These are phyloP conservation scores for Coprinopsis sp. DNA, from an alignment of 768 basidiomycete species.

Conservation along the genomic window DNA sequence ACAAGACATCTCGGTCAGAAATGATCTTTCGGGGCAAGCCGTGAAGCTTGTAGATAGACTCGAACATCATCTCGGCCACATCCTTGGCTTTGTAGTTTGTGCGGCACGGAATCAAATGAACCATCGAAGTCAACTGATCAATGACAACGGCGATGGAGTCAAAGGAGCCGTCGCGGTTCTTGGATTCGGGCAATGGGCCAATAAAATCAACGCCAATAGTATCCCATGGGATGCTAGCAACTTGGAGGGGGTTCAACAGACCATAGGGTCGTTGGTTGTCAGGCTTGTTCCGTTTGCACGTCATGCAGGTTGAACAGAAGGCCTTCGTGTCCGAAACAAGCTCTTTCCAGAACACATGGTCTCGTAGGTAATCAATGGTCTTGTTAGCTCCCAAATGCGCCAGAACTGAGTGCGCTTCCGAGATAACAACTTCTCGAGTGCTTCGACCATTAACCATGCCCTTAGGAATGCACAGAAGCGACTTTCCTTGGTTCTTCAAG, in stretches of 20 bases:
- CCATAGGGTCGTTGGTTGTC: conserved; percentile 11
- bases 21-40: conserved; percentile 11
- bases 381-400: conserved; percentile 36
- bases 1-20: conserved; percentile 8
- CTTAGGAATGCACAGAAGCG: conserved; percentile 25
- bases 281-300: conserved; percentile 7
- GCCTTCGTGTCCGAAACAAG: background rate
- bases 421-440: conserved; percentile 29
- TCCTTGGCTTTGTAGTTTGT: conserved; percentile 5
- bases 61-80: conserved; percentile 11
- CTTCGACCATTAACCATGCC: conserved; percentile 11
- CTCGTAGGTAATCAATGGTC: conserved; percentile 21
- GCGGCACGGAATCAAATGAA: conserved; percentile 10
- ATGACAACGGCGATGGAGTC: conserved; percentile 12
- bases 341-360: conserved; percentile 11
- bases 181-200: conserved; percentile 9
- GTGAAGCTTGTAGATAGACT: conserved; percentile 9
- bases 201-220: conserved; percentile 13
- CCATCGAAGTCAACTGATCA: conserved; percentile 8
- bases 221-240: conserved; percentile 6
- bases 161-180: conserved; percentile 4
- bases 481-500: conserved; percentile 4
- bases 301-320: conserved; percentile 9
- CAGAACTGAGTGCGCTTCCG: conserved; percentile 35
- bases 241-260: conserved; percentile 7